phyloP scores from a whole-genome alignment of 768 basidiomycete species.

The Lepiota subincarnata region DNA sequence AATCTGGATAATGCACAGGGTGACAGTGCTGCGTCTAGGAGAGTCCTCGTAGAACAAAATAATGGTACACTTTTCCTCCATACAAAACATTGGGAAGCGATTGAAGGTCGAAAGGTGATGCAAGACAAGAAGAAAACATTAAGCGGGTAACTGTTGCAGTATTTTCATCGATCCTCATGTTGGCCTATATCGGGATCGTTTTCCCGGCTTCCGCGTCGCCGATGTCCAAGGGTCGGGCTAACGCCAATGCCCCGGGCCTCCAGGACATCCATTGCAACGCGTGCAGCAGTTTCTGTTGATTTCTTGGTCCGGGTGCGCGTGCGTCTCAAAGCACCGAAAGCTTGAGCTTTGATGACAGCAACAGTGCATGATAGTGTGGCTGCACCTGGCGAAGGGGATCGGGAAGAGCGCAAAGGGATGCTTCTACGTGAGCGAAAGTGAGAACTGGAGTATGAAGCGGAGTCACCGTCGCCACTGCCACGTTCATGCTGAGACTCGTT shows the following conservation, averaged over 20 bases:
- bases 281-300: slow-evolving; percentile 63
- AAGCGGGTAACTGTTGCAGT: background rate
- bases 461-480: slow-evolving; percentile 55
- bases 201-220: slow-evolving; percentile 23
- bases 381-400: slow-evolving; percentile 43
- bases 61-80: slow-evolving; percentile 12
- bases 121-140: background rate
- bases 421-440: slow-evolving; percentile 47
- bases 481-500: slow-evolving; percentile 48
- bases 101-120: background rate
- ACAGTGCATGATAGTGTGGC: slow-evolving; percentile 69
- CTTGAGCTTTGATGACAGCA: slow-evolving; percentile 88
- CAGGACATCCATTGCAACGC: slow-evolving; percentile 77
- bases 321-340: slow-evolving; percentile 80
- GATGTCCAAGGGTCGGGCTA: slow-evolving; percentile 14
- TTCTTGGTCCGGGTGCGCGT: slow-evolving; percentile 73
- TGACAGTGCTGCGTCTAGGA: background rate
- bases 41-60: background rate
- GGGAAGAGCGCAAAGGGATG: slow-evolving; percentile 38
- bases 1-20: slow-evolving; percentile 8
- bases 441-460: slow-evolving; percentile 25
- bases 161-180: background rate
- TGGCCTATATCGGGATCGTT: slow-evolving; percentile 39
- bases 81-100: slow-evolving; percentile 1
- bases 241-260: slow-evolving; percentile 73